phyloP scores from a whole-genome alignment of 306 rosid genomes.

The Fragaria ananassa region DNA sequence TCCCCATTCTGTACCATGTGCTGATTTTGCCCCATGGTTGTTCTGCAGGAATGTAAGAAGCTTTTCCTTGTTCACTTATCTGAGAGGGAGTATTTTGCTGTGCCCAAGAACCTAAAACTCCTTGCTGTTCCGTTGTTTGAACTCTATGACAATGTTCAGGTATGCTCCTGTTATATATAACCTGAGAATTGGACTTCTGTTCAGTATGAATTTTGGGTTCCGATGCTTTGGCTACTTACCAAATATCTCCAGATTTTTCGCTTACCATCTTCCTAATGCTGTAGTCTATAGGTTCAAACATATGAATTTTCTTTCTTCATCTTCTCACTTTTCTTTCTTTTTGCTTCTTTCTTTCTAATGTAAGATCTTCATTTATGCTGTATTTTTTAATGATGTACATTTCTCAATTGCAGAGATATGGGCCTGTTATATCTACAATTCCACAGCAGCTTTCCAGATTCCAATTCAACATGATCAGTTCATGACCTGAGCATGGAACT shows the following conservation, averaged over 20 bases:
- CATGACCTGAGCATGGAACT: constrained; percentile 34
- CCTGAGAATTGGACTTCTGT: background rate
- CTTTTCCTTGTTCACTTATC: constrained; percentile 93
- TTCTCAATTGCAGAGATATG: constrained; percentile 73
- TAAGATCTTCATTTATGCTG: background rate
- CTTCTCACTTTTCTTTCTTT: background rate
- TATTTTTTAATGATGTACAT: background rate
- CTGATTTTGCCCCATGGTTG: background rate
- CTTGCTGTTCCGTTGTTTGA: constrained; percentile 98
- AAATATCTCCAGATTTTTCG: background rate
- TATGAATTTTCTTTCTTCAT: background rate
- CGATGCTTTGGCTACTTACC: background rate
- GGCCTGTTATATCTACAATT: constrained; percentile 94
- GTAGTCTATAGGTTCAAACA: background rate
- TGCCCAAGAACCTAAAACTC: constrained; percentile 90
- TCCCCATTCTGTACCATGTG: background rate
- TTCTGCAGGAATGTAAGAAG: constrained; percentile 89
- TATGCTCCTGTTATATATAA: constrained; percentile 25
- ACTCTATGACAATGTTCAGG: constrained; percentile 99
- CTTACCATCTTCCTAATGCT: background rate
- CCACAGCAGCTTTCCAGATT: constrained; percentile 99
- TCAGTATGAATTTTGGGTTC: background rate
- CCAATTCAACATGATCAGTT: constrained; percentile 95
- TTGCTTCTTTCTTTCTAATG: background rate
- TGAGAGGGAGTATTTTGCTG: constrained; percentile 95